Base-by-base conservation (phyloP, 306 rosid species). In the Dalbergia cultrata region DNA sequence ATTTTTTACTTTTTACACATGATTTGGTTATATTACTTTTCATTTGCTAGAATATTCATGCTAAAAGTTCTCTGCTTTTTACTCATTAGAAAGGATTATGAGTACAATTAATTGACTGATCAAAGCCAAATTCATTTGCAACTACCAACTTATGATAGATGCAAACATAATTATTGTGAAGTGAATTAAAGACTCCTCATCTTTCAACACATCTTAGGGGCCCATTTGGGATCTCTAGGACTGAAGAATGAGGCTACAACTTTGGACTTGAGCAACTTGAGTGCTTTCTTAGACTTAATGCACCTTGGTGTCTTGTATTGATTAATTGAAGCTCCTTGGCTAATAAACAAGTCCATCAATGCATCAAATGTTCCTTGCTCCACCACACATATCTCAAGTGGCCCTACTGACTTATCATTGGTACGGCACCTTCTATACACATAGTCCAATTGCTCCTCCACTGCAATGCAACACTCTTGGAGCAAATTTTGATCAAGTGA, bases 241-340 rank as follows among this genome's bases (percentile, higher is more conserved):
- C 98, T 94, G 41, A 92, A 94, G 73, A 84, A 90, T 13, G 90
- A 87, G 0, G 90, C 90, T 64, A 65, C 45, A 59, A 90, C 94
- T 35, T 77, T 88, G 21, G 97, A 88, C 5, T 91, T 83, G 21
- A 92, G 97, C 59, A 92, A 69, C 82, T 88, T 85, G 43, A 92
- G 87, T 71, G 92, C 98, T 69, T 71, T 79, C 77, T 70, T 86
- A 62, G 97, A 92, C 79, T 89, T 86, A 75, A 94, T 79, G 81
- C 97, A 89, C 87, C 98, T 88, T 1, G 98, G 97, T 4, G 98
- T 94, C 64, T 94, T 92, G n/a, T 94, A 92, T 84, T 92, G 98
- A 82, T 94, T 94, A 58, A 94, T 91, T 26, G 98, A 94, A 39
- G 89, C 92, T 0, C 98, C 98, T 83, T 90, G 90, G 41, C 37